These are phyloP conservation scores for Bonia amplexicaulis DNA, from an alignment of 176 grass and related monocot genomes.

Conservation along the genomic window DNA sequence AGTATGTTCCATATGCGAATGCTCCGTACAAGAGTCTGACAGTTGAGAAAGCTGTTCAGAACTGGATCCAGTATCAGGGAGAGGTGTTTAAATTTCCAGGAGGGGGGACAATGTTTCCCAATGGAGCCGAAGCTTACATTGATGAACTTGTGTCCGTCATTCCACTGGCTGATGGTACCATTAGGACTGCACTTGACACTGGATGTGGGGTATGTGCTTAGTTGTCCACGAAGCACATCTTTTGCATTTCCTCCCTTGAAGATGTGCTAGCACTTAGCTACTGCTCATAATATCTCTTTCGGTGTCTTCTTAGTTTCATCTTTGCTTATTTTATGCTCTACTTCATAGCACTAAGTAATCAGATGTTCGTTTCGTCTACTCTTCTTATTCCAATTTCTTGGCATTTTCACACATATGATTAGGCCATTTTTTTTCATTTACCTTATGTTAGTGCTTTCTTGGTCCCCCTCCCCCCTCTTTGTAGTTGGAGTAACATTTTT, in stretches of 20 bases:
- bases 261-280: neutral
- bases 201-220: constrained; percentile 67
- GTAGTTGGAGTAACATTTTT: constrained; percentile 23
- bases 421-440: neutral
- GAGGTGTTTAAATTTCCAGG: constrained; percentile 79
- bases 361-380: neutral
- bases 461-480: neutral
- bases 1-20: constrained; percentile 76
- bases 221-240: neutral
- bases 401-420: constrained; percentile 1
- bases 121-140: constrained; percentile 66
- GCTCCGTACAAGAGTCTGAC: constrained; percentile 66
- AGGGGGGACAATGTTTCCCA: constrained; percentile 71
- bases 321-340: constrained; percentile 8
- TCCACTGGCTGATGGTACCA: constrained; percentile 62
- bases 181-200: constrained; percentile 86
- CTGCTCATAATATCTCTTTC: neutral
- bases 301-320: neutral
- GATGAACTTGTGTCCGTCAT: constrained; percentile 69
- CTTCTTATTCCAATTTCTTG: neutral
- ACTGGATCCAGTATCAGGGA: constrained; percentile 71
- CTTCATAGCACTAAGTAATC: constrained; percentile 26
- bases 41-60: constrained; percentile 66
- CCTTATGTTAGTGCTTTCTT: constrained; percentile 8
- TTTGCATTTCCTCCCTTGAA: constrained; percentile 30